Evolutionary conservation across 495 filamentous ascomycete genomes (phyloP).

Genomic region (Annulohypoxylon nitens): DNA sequence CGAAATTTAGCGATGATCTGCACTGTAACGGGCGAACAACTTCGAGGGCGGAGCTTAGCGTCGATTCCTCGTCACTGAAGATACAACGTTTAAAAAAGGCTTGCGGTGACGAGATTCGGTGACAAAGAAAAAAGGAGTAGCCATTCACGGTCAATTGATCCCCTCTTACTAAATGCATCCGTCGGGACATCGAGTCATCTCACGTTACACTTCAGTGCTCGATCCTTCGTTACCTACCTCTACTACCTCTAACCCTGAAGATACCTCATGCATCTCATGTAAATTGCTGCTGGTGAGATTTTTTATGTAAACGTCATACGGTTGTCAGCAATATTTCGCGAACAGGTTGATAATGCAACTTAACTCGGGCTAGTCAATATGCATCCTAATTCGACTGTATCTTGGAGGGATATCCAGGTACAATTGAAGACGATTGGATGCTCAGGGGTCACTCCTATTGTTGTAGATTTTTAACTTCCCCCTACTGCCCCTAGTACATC

Average conservation of each 20-base stretch:
- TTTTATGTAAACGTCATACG: constrained; percentile 32
- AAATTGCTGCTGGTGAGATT: constrained; percentile 17
- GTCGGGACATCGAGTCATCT: constrained; percentile 5
- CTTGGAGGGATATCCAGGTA: constrained; percentile 8
- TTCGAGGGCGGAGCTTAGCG: constrained; percentile 23
- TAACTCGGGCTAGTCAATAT: constrained; percentile 14
- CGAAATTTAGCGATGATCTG: constrained; percentile 28
- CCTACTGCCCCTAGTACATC: neutral
- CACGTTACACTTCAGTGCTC: neutral
- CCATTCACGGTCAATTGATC: constrained; percentile 10
- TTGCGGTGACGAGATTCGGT: constrained; percentile 39
- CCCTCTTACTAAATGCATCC: constrained; percentile 12
- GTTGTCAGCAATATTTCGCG: constrained; percentile 19
- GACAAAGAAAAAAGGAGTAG: constrained; percentile 10
- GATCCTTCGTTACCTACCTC: constrained; percentile 24
- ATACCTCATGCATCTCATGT: neutral
- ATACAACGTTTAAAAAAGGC: constrained; percentile 26
- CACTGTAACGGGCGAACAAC: constrained; percentile 28
- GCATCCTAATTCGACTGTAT: neutral
- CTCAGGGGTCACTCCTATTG: constrained; percentile 9
- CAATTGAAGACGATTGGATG: neutral
- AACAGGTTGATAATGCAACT: neutral
- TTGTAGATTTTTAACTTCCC: neutral
- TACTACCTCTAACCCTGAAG: neutral
- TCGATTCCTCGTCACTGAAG: constrained; percentile 10